These are phyloP conservation scores for Tillandsia fasciculata DNA, from an alignment of 176 grass and related monocot genomes.

Conservation along the genomic window DNA sequence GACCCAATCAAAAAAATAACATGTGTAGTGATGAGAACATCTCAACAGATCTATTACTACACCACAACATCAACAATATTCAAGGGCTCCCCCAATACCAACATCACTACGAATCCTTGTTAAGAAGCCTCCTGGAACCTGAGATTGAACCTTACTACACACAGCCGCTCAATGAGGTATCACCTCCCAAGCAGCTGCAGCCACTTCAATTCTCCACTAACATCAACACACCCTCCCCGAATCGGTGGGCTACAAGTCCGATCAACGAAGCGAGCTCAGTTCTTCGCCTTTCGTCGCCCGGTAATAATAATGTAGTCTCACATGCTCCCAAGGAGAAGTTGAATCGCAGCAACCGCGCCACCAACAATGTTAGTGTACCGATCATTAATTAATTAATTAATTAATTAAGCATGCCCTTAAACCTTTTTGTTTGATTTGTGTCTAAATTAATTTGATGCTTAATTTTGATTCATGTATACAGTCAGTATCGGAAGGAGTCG, in stretches of 20 bases:
- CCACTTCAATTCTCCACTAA: slow-evolving; percentile 40
- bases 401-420: no score
- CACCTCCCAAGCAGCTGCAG: slow-evolving; percentile 5
- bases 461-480: slow-evolving; percentile 3
- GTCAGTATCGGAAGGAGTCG: slow-evolving; percentile 44
- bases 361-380: no score
- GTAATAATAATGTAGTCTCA: no score
- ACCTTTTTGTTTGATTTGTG: neutral
- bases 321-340: no score
- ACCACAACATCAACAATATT: neutral
- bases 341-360: no score
- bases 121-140: slow-evolving; percentile 43
- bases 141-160: neutral
- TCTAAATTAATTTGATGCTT: neutral
- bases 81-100: neutral
- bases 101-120: slow-evolving; percentile 12
- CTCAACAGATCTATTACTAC: neutral
- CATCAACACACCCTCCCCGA: slow-evolving; percentile 50
- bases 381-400: no score
- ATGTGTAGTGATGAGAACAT: neutral
- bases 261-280: no score
- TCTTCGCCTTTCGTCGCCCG: no score
- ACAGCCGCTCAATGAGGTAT: slow-evolving; percentile 5
- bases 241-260: no score
- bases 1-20: neutral